phyloP scores from a whole-genome alignment of 176 grass and related monocot genomes.

The Thinopyrum elongatum region DNA sequence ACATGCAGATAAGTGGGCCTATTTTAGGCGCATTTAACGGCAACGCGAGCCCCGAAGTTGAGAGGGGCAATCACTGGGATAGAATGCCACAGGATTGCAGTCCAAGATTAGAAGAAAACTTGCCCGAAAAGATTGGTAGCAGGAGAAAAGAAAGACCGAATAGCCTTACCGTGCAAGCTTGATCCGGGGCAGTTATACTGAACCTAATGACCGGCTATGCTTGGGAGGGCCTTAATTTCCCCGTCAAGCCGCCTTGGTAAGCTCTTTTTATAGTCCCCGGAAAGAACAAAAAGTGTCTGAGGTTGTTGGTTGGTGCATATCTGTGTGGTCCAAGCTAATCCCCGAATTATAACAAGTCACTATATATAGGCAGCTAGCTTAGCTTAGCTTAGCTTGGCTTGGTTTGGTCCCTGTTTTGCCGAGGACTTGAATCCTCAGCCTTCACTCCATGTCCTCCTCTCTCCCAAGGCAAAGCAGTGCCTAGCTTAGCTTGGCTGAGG shows the following conservation, averaged over 20 bases:
- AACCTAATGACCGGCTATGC: background rate
- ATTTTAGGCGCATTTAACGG: constrained; percentile 23
- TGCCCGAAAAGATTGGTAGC: background rate
- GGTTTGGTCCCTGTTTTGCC: background rate
- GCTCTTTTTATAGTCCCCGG: background rate
- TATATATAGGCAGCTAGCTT: background rate
- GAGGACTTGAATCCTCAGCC: background rate
- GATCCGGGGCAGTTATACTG: background rate
- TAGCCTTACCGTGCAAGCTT: constrained; percentile 20
- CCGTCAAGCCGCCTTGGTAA: background rate
- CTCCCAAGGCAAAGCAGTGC: background rate
- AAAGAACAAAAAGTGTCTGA: background rate
- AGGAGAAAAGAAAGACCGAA: background rate
- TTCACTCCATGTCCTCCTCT: background rate
- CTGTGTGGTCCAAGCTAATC: background rate
- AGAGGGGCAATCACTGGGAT: background rate
- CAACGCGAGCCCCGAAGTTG: constrained; percentile 10
- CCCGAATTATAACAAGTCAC: background rate
- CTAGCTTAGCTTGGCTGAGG: too few relatives aligned
- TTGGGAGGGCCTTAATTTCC: background rate
- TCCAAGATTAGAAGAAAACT: background rate
- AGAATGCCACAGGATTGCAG: background rate
- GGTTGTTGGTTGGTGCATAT: background rate
- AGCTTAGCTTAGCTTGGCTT: background rate
- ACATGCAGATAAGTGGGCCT: background rate